phyloP scores from a whole-genome alignment of 2,329 filamentous ascomycete genomes.

The Aspergillus hortae region DNA sequence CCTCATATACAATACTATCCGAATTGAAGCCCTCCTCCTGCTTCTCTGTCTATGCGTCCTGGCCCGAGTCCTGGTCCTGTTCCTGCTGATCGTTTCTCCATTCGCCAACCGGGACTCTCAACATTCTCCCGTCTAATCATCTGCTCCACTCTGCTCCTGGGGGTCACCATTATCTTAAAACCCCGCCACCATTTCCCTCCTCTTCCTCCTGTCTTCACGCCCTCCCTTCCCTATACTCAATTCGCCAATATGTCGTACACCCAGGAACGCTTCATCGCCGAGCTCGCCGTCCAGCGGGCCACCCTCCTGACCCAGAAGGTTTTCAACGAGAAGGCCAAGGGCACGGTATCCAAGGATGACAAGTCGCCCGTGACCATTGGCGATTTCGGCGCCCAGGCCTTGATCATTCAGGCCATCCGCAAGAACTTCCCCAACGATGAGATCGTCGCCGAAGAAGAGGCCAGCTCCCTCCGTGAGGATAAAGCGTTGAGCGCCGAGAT shows the following conservation, averaged over 20 bases:
- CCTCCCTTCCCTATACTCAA: constrained; percentile 18
- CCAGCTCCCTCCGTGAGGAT: constrained; percentile 71
- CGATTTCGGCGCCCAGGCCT: constrained; percentile 94
- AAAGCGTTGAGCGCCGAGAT: constrained; percentile 67
- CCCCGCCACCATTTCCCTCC: constrained; percentile 38
- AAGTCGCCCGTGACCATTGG: constrained; percentile 96
- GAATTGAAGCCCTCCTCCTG: neutral
- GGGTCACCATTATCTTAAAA: constrained; percentile 38
- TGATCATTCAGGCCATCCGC: constrained; percentile 88
- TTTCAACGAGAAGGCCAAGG: constrained; percentile 86
- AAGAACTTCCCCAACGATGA: constrained; percentile 86
- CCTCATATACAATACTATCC: neutral
- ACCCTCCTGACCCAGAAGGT: constrained; percentile 71
- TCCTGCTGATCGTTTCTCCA: constrained; percentile 19
- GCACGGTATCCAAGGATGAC: constrained; percentile 90
- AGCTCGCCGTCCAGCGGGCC: constrained; percentile 84
- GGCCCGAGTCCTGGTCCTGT: constrained; percentile 4
- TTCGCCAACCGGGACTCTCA: constrained; percentile 17
- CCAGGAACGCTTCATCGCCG: constrained; percentile 76
- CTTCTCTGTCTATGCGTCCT: neutral
- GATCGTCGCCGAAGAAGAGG: constrained; percentile 94
- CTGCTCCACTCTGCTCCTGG: constrained; percentile 43
- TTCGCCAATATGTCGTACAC: constrained; percentile 55
- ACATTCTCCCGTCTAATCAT: constrained; percentile 29
- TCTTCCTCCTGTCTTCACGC: constrained; percentile 25